Evolutionary conservation across 23 red algal species (phyloP).

Genomic region (Gracilaria gracilis): DNA sequence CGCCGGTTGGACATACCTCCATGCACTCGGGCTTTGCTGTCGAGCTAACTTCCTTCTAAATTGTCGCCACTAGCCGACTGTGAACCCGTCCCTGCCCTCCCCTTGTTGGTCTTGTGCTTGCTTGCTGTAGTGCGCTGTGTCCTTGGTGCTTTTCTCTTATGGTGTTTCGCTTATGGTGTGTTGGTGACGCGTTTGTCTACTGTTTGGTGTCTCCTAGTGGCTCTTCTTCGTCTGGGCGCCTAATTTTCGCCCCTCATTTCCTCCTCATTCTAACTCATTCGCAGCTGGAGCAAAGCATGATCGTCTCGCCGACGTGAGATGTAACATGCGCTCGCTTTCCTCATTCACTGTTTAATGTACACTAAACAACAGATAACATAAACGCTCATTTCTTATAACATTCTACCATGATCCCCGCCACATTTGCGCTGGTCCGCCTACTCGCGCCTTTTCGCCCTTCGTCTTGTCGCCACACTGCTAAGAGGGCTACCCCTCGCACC

Average conservation of each 20-base stretch:
- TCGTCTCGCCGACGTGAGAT: background rate
- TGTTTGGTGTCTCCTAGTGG: too few relatives aligned
- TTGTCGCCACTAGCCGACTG: too few relatives aligned
- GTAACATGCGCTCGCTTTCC: constrained; percentile 1
- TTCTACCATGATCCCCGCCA: too few relatives aligned
- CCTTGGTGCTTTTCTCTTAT: too few relatives aligned
- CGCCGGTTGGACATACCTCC: constrained; percentile 47
- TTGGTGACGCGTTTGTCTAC: too few relatives aligned
- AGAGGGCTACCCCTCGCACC: too few relatives aligned
- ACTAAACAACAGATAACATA: background rate
- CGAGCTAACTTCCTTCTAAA: constrained; percentile 56
- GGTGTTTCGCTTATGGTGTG: too few relatives aligned
- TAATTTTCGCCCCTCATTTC: too few relatives aligned
- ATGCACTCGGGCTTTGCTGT: constrained; percentile 53
- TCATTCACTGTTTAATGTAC: background rate
- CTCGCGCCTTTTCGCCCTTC: background rate
- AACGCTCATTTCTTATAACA: background rate
- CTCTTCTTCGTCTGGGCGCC: too few relatives aligned
- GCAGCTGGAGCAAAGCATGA: constrained; percentile 8
- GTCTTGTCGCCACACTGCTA: background rate
- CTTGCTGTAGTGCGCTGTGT: background rate
- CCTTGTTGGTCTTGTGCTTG: background rate
- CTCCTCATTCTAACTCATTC: background rate
- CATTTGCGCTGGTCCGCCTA: too few relatives aligned
- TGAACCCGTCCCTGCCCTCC: too few relatives aligned